Percentiles rank a stretch among this genome's conserved stretches.
Conservation (phyloP, 768 basidiomycete species). For the Lepiota brunneoincarnata region DNA sequence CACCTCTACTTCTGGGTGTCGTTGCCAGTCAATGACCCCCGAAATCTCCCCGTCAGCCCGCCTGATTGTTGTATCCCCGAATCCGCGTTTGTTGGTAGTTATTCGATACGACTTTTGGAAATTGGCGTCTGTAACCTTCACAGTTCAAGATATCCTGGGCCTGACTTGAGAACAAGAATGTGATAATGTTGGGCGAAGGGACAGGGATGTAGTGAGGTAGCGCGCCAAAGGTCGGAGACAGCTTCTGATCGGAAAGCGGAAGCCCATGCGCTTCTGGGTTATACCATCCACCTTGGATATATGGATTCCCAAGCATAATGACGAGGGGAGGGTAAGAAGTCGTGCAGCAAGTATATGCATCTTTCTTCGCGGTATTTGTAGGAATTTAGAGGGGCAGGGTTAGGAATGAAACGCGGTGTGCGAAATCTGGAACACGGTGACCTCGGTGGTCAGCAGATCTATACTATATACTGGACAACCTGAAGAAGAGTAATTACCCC, state of each 20-base stretch:
- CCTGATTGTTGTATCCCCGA: slow-evolving; percentile 15
- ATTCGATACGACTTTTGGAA: slow-evolving; percentile 17
- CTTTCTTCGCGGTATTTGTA: slow-evolving; percentile 2
- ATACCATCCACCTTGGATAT: slow-evolving; percentile 20
- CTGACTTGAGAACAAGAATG: slow-evolving; percentile 16
- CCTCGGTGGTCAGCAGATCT: slow-evolving; percentile 8
- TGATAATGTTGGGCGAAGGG: slow-evolving; percentile 18
- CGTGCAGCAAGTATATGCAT: not conserved
- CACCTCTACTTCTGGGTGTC: slow-evolving; percentile 14
- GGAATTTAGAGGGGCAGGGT: not conserved
- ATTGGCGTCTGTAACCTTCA: slow-evolving; percentile 16
- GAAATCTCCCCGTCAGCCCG: slow-evolving; percentile 14
- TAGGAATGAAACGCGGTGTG: slow-evolving; percentile 7
- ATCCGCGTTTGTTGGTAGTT: slow-evolving; percentile 12
- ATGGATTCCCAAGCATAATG: slow-evolving; percentile 19
- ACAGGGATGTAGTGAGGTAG: slow-evolving; percentile 16
- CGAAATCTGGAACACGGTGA: slow-evolving; percentile 1
- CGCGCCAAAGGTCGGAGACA: slow-evolving; percentile 19
- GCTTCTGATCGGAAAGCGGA: slow-evolving; percentile 8
- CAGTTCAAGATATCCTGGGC: slow-evolving; percentile 20
- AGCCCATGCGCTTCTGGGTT: slow-evolving; percentile 12
- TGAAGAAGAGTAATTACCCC: slow-evolving; percentile 1
- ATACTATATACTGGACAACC: not conserved
- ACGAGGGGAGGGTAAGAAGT: not conserved
- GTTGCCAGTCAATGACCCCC: slow-evolving; percentile 19